These are phyloP conservation scores for Triangularia verruculosa DNA, from an alignment of 2,329 filamentous ascomycete species.

Conservation along the genomic window DNA sequence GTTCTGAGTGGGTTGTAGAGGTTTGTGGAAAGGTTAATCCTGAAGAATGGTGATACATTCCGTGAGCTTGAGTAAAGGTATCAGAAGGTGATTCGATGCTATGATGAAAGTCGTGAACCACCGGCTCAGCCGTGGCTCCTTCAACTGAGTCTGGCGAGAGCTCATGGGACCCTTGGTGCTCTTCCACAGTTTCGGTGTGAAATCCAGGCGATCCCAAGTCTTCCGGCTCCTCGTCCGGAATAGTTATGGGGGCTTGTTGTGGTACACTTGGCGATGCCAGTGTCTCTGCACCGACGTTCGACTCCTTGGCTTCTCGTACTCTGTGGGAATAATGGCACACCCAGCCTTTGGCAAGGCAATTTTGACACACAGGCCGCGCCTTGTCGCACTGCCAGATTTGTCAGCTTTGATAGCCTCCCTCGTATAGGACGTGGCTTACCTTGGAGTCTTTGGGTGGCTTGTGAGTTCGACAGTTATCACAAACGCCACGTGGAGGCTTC, in stretches of 20 bases:
- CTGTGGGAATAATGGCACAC: constrained; percentile 41
- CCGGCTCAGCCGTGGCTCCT: constrained; percentile 5
- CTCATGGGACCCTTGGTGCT: constrained; percentile 6
- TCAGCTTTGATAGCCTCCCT: constrained; percentile 18
- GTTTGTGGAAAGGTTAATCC: constrained; percentile 21
- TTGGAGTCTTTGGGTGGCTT: constrained; percentile 34
- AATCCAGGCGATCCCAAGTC: constrained; percentile 28
- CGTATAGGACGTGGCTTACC: constrained; percentile 29
- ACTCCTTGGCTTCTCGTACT: constrained; percentile 24
- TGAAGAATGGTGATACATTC: constrained; percentile 22
- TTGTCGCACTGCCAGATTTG: constrained; percentile 38
- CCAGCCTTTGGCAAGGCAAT: constrained; percentile 34
- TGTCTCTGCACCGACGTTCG: constrained; percentile 10
- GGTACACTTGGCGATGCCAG: constrained; percentile 15
- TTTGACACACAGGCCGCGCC: constrained; percentile 39
- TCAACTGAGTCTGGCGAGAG: constrained; percentile 1
- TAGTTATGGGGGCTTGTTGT: background rate
- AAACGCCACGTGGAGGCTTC: constrained; percentile 34
- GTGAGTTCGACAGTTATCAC: constrained; percentile 36
- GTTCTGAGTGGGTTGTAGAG: constrained; percentile 5
- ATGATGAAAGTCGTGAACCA: constrained; percentile 12
- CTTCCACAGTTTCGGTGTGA: constrained; percentile 5
- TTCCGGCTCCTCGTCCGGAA: constrained; percentile 25
- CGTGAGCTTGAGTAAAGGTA: constrained; percentile 12
- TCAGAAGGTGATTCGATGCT: constrained; percentile 18